These are phyloP conservation scores for Ambrosia trifida DNA, from an alignment of 129 eudicot genomes.

Conservation along the genomic window DNA sequence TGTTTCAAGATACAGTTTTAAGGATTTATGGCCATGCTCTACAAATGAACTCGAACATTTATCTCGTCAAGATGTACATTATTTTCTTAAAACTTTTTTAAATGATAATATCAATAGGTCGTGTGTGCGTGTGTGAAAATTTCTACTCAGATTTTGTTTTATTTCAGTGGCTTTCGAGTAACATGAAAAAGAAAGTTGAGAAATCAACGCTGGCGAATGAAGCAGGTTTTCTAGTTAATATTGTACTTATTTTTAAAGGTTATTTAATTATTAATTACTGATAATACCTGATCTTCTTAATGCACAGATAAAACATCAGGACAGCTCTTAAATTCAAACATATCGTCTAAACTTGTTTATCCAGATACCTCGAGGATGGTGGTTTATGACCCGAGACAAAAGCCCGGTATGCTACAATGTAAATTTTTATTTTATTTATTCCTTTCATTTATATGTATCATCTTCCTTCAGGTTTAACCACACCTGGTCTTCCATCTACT, in stretches of 20 bases:
- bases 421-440: background rate
- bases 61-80: conserved; percentile 75
- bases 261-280: conserved; percentile 7
- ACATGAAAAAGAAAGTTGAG: conserved; percentile 72
- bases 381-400: conserved; percentile 73
- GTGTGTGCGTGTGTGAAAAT: background rate
- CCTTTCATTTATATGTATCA: background rate
- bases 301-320: conserved; percentile 60
- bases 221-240: conserved; percentile 44
- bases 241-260: background rate
- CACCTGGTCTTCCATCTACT: conserved; percentile 42
- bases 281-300: conserved; percentile 18
- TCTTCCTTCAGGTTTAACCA: conserved; percentile 43
- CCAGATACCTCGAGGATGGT: conserved; percentile 86
- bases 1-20: conserved; percentile 83
- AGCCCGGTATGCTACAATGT: conserved; percentile 57
- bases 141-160: background rate
- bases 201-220: conserved; percentile 51
- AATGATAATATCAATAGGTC: background rate
- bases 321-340: conserved; percentile 36
- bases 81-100: background rate
- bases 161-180: conserved; percentile 86
- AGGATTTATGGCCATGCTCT: conserved; percentile 98
- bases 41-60: conserved; percentile 87
- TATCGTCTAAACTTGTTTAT: conserved; percentile 57